Percentiles rank a stretch among this genome's conserved stretches.
These are phyloP conservation scores for Cydonia oblonga DNA, from an alignment of 331 rosid species.

Conservation along the genomic window DNA sequence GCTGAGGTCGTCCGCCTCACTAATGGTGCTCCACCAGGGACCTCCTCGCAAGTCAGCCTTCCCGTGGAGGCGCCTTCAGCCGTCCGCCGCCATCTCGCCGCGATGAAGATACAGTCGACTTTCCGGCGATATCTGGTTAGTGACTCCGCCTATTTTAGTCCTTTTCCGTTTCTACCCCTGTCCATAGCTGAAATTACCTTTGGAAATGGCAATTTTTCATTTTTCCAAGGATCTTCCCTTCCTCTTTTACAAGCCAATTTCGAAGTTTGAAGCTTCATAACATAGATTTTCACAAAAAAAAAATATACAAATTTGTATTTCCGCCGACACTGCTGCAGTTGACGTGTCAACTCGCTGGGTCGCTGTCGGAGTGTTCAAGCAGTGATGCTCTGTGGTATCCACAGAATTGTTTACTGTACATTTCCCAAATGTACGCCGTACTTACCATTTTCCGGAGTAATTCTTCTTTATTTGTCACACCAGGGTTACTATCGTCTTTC, in stretches of 20 bases:
- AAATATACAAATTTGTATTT: not conserved
- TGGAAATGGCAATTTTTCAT: not conserved
- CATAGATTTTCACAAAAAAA: not conserved
- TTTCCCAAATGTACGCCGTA: not conserved
- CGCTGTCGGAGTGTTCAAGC: slow-evolving; percentile 5
- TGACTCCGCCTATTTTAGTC: not conserved
- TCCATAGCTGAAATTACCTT: not conserved
- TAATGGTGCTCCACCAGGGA: slow-evolving; percentile 4
- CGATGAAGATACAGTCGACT: slow-evolving; percentile 57
- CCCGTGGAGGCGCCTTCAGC: not conserved
- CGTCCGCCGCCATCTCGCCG: slow-evolving; percentile 23
- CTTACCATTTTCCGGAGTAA: not conserved
- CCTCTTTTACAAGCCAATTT: not conserved
- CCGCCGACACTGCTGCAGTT: slow-evolving; percentile 16
- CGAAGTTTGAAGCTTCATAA: no score
- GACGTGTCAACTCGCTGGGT: slow-evolving; percentile 5
- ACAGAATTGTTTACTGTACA: not conserved
- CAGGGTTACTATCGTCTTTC: not conserved
- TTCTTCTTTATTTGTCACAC: not conserved
- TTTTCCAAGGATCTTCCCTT: not conserved
- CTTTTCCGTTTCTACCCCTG: not conserved
- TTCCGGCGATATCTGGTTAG: slow-evolving; percentile 76
- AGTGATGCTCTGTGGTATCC: slow-evolving; percentile 7
- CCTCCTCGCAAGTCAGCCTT: not conserved
- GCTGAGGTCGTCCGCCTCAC: slow-evolving; percentile 88